Base-by-base conservation (phyloP, 2,329 filamentous ascomycete species). In the Nemania serpens region DNA sequence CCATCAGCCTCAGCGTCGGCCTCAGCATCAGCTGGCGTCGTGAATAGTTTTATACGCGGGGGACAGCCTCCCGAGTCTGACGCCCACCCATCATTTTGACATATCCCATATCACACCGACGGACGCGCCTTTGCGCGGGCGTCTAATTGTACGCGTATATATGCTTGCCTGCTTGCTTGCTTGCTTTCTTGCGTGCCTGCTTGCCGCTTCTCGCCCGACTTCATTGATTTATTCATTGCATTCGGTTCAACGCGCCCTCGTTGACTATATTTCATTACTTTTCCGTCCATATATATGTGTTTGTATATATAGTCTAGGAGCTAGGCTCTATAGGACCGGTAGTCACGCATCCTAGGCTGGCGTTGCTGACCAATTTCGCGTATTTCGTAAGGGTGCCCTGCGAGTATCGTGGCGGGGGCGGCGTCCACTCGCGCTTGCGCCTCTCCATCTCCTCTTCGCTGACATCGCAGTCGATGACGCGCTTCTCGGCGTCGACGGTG, bases 401-500 rank as follows among this genome's bases (percentile, higher is more conserved):
- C 69, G 79, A 79, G 58, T 84, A 86, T 64, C 81, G 83, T 59
- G 83, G 77, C 62, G 82, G 74, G 2, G 89, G 89, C 29, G 82
- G 80, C 71, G 82, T 83, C 89, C 89, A 91, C 58, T 79, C 79
- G 68, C 81, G 78, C 66, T 80, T 78, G 59, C 89, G 80, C 70
- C 76, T 76, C 11, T 76, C 80, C 70, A 91, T 78, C 75, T 91
- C 90, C 58, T 83, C 82, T 20, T 90, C 83, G 13, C 84, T 79
- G 7, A 93, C 82, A 41, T 89, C 79, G 3, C 91, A 79, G 84
- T 92, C 75, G 51, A 87, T 83, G 82, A 84, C 82, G 46, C 85
- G 85, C 73, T 87, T 86, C 75, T 93, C 89, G 0, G 92, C 90
- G 70, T 96, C 91, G 62, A 96, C 96, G 50, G 88, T 86, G 67